Percentiles rank a stretch among this genome's conserved stretches.
These are phyloP conservation scores for Colletotrichum sp. DNA, from an alignment of 2,329 filamentous ascomycete genomes.

Conservation along the genomic window DNA sequence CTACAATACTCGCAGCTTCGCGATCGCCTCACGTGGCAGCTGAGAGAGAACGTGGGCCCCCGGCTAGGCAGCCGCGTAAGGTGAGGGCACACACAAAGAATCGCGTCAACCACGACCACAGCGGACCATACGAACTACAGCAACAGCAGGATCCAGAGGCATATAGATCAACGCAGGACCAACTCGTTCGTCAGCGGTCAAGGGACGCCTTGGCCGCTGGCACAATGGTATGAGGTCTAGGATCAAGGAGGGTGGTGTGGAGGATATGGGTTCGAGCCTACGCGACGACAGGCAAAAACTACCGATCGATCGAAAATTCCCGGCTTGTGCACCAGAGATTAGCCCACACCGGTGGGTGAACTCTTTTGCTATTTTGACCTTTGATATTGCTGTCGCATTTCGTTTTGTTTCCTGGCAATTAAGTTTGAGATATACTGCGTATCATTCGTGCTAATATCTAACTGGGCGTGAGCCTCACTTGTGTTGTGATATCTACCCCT, in stretches of 20 bases:
- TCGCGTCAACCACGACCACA: not conserved
- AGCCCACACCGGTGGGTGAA: not conserved
- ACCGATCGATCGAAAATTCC: not conserved
- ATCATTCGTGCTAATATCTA: not conserved
- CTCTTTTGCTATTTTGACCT: not conserved
- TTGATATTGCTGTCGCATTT: not conserved
- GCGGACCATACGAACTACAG: not conserved
- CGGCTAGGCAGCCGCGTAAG: not conserved
- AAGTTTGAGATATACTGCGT: not conserved
- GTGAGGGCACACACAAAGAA: not conserved
- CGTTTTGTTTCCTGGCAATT: not conserved
- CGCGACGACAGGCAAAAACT: not conserved
- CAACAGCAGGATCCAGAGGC: accelerated
- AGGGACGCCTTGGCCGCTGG: not conserved
- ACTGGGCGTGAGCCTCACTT: not conserved
- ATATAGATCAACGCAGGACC: not conserved
- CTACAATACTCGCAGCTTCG: not conserved
- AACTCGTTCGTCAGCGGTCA: not conserved
- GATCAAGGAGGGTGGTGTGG: not conserved
- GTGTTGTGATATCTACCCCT: not conserved
- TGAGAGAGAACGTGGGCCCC: not conserved
- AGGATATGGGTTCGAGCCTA: not conserved
- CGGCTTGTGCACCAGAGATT: not conserved
- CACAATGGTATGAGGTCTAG: not conserved
- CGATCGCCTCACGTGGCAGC: not conserved